These are phyloP conservation scores for Hygrocybe punicea DNA, from an alignment of 768 basidiomycete genomes.

Conservation along the genomic window DNA sequence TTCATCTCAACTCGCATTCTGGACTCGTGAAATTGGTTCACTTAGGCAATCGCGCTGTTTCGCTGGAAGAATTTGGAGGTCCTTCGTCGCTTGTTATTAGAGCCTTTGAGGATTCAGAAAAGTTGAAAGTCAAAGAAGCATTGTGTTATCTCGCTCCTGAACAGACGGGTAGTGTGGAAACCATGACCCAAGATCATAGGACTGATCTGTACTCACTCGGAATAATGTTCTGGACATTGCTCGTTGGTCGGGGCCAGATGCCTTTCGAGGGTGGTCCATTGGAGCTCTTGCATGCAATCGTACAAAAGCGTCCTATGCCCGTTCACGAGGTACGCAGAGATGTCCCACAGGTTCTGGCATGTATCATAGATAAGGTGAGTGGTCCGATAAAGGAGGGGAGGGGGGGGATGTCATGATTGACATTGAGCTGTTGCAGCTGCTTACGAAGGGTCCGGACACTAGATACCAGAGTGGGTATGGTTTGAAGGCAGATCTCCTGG, in stretches of 20 bases:
- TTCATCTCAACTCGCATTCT: conserved; percentile 67
- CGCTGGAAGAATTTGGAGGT: conserved; percentile 67
- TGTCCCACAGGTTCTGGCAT: conserved; percentile 65
- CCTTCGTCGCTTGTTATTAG: conserved; percentile 66
- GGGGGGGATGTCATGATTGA: conserved; percentile 2
- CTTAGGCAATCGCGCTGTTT: conserved; percentile 71
- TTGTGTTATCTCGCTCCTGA: conserved; percentile 74
- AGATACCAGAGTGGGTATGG: conserved; percentile 74
- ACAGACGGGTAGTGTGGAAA: conserved; percentile 72
- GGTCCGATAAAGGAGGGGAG: not conserved
- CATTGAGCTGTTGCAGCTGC: conserved; percentile 40
- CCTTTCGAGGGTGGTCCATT: conserved; percentile 58
- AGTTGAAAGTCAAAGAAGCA: conserved; percentile 70
- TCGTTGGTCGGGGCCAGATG: conserved; percentile 67
- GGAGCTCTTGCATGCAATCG: conserved; percentile 67
- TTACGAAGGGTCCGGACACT: conserved; percentile 63
- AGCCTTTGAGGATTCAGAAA: conserved; percentile 57
- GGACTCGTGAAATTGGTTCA: conserved; percentile 69
- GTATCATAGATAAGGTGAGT: conserved; percentile 64
- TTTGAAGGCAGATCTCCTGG: conserved; percentile 60
- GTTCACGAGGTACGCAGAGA: conserved; percentile 73
- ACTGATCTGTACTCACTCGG: conserved; percentile 75
- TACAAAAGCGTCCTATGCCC: conserved; percentile 69
- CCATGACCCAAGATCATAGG: conserved; percentile 66
- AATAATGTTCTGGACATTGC: conserved; percentile 68